Evolutionary conservation across 495 filamentous ascomycete species (phyloP), one percentile per base, ranked within the genome.

Genomic region (Xylaria sp.): DNA sequence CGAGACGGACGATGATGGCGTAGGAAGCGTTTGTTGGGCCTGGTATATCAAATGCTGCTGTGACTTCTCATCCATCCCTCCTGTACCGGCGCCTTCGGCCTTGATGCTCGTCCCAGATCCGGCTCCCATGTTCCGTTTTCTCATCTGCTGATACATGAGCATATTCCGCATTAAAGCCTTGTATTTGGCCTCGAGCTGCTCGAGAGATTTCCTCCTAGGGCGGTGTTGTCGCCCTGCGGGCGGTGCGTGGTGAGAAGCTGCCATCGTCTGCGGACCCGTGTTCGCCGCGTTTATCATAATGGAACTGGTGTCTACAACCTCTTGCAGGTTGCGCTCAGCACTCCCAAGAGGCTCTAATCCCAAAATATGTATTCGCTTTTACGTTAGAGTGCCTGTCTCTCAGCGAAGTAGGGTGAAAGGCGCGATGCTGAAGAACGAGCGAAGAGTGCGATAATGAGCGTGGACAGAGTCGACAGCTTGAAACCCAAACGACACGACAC

Each of bases 161-260:
- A 72, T 72, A 15, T 72, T 72, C 17, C 53, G 62, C 70, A 72
- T 72, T 9, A 72, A 19, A 46, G 70, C 63, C 21, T 68, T 72
- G 43, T 72, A 72, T 68, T 68, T 66, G 24, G 70, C 64, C 17
- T 72, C 70, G 35, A 72, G 63, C n/a, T 67, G 70, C 63, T 72
- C 70, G 11, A 72, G 70, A 24, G 70, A 72, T 55, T 72, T 68
- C 46, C 70, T 57, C 29, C 70, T 48, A n/a, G 63, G 70, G 9
- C 70, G 55, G 3, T 41, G 48, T 50, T 65, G 61, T 48, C 61
- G 69, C 9, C 69, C 69, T 1, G 52, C 11, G 7, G 69, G 69
- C 19, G 69, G 69, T 26, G 14, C 48, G n/a, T 71, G 52, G 29
- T 37, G 50, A 71, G 59, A 19, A 14, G n/a, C 35, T 7, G 68